Conservation (phyloP, 805 yeast genomes). For the Wickerhamomyces alni region DNA sequence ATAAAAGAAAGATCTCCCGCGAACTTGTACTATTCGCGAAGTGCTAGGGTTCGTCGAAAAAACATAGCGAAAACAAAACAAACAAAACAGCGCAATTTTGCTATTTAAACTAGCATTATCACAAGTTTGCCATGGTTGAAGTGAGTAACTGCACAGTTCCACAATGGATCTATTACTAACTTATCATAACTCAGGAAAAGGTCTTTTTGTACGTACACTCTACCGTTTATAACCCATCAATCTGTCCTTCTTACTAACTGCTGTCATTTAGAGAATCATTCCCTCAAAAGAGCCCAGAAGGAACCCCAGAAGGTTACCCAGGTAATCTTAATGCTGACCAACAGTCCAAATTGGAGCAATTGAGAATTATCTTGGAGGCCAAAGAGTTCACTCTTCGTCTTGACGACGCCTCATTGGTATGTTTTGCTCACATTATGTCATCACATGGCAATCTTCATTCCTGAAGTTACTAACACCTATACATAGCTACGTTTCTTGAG, state of each 20-base stretch:
- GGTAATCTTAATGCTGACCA: slow-evolving; percentile 74
- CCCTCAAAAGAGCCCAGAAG: slow-evolving; percentile 64
- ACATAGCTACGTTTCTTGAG: slow-evolving; percentile 68
- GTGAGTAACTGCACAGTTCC: too few relatives aligned
- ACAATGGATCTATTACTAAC: too few relatives aligned
- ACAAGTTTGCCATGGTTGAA: slow-evolving; percentile 1
- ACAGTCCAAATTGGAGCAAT: slow-evolving; percentile 46
- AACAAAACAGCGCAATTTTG: too few relatives aligned
- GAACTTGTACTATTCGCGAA: too few relatives aligned
- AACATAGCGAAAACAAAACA: too few relatives aligned
- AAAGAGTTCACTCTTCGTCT: slow-evolving; percentile 70
- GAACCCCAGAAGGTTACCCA: slow-evolving; percentile 69
- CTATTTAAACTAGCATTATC: too few relatives aligned
- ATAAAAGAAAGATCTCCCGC: too few relatives aligned
- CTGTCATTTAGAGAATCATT: slow-evolving; percentile 36
- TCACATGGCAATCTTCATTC: not conserved
- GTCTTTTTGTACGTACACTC: slow-evolving; percentile 3
- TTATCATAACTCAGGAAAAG: too few relatives aligned
- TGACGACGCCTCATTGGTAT: slow-evolving; percentile 75
- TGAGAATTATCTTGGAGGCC: slow-evolving; percentile 52
- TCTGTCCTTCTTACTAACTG: not conserved
- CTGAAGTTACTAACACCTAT: not conserved
- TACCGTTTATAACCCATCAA: not conserved
- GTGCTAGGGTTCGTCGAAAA: too few relatives aligned
- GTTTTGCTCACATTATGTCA: slow-evolving; percentile 5